Conservation (phyloP, 176 grass and related monocot species). For the Bolboschoenus planiculmis region DNA sequence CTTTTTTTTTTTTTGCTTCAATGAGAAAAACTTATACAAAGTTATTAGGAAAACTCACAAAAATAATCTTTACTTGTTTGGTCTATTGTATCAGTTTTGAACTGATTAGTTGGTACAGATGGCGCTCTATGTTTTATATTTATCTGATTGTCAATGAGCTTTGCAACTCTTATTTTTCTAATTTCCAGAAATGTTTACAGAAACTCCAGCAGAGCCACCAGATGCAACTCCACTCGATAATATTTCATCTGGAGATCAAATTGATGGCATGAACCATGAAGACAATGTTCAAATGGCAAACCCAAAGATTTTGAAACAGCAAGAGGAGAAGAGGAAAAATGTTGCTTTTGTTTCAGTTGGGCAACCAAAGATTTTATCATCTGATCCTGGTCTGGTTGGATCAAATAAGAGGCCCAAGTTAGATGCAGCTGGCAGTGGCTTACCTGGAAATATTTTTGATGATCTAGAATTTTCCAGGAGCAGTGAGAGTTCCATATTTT, state of each 20-base stretch:
- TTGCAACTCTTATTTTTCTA: not conserved
- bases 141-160: not conserved
- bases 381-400: not conserved
- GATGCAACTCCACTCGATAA: not conserved
- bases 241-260: conserved; percentile 1
- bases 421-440: not conserved
- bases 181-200: not conserved
- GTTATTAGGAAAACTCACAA: no score
- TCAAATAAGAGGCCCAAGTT: conserved; percentile 17
- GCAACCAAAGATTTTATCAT: not conserved
- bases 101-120: not conserved
- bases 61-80: not conserved
- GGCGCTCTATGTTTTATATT: not conserved
- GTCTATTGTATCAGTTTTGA: not conserved
- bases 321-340: conserved; percentile 2
- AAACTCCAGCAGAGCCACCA: not conserved
- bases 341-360: conserved; percentile 17
- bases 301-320: not conserved
- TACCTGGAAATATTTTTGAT: not conserved
- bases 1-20: not conserved
- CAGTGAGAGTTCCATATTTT: conserved; percentile 4
- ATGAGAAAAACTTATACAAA: not conserved
- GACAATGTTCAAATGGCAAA: not conserved
- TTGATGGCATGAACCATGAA: not conserved
- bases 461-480: not conserved